These are phyloP conservation scores for Mollisia scopiformis DNA, from an alignment of 2,329 filamentous ascomycete species.

Conservation along the genomic window DNA sequence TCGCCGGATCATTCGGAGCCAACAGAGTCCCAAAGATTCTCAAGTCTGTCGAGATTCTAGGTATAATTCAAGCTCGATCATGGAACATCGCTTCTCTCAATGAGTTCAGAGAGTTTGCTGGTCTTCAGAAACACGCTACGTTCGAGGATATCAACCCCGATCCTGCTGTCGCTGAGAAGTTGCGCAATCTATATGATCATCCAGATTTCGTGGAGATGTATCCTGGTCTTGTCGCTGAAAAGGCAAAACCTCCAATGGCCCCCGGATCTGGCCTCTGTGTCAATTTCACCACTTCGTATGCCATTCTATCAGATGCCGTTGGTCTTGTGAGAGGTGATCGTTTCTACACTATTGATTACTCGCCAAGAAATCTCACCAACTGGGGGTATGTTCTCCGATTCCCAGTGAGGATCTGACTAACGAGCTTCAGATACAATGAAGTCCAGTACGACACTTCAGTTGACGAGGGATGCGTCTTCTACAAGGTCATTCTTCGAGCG, in stretches of 20 bases:
- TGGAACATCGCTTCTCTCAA: conserved; percentile 79
- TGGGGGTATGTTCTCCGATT: conserved; percentile 67
- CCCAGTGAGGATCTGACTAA: background rate
- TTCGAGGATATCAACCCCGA: conserved; percentile 88
- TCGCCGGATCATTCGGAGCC: conserved; percentile 71
- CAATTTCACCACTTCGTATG: conserved; percentile 56
- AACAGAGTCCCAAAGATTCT: conserved; percentile 75
- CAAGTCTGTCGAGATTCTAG: conserved; percentile 77
- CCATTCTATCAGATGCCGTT: conserved; percentile 62
- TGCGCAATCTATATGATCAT: conserved; percentile 68
- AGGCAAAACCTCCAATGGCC: conserved; percentile 52
- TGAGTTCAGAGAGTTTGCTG: conserved; percentile 84
- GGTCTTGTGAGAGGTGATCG: conserved; percentile 59
- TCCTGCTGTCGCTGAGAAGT: conserved; percentile 66
- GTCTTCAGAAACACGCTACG: conserved; percentile 72
- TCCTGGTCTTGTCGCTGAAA: conserved; percentile 67
- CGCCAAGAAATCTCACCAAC: conserved; percentile 74
- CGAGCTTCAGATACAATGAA: conserved; percentile 45
- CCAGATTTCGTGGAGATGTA: conserved; percentile 66
- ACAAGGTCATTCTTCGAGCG: conserved; percentile 79
- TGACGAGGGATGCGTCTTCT: conserved; percentile 82
- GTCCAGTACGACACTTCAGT: conserved; percentile 72
- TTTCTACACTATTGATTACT: conserved; percentile 53
- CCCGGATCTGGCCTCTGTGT: conserved; percentile 56
- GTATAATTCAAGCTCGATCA: conserved; percentile 74